These are phyloP conservation scores for Anaeromyces robustus DNA, from an alignment of 192 early-diverging fungal species.

Conservation along the genomic window DNA sequence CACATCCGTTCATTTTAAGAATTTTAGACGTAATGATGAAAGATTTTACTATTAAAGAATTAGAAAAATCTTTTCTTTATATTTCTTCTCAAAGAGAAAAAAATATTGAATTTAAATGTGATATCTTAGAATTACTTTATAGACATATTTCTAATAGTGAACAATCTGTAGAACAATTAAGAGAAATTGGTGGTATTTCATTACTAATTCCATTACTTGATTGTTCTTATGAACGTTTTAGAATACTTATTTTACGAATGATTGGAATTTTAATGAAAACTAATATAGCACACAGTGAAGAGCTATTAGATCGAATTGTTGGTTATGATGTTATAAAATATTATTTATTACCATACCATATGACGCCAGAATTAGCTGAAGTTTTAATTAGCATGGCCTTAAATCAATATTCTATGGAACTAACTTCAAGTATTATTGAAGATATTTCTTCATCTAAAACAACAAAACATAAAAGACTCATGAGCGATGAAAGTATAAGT, in stretches of 20 bases:
- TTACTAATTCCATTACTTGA: not conserved
- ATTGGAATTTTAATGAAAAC: not conserved
- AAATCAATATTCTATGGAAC: not conserved
- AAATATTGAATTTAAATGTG: not conserved
- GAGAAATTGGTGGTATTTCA: not conserved
- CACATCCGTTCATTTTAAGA: not conserved
- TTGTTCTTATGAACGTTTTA: not conserved
- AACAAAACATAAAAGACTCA: not conserved
- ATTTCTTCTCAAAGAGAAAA: not conserved
- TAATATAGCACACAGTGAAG: not conserved
- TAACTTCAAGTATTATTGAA: not conserved
- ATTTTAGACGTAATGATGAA: not conserved
- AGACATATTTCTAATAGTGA: not conserved
- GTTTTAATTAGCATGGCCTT: not conserved
- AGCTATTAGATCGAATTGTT: not conserved
- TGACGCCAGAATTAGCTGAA: not conserved
- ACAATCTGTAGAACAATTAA: not conserved
- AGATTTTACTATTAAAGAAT: not conserved
- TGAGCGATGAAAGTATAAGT: not conserved
- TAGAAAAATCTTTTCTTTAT: not conserved
- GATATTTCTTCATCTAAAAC: not conserved
- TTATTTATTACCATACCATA: not conserved
- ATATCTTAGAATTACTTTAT: not conserved
- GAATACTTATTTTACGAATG: not conserved
- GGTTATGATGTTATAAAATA: not conserved